phyloP scores from a whole-genome alignment of 176 grass and related monocot species.

The Leersia perrieri region DNA sequence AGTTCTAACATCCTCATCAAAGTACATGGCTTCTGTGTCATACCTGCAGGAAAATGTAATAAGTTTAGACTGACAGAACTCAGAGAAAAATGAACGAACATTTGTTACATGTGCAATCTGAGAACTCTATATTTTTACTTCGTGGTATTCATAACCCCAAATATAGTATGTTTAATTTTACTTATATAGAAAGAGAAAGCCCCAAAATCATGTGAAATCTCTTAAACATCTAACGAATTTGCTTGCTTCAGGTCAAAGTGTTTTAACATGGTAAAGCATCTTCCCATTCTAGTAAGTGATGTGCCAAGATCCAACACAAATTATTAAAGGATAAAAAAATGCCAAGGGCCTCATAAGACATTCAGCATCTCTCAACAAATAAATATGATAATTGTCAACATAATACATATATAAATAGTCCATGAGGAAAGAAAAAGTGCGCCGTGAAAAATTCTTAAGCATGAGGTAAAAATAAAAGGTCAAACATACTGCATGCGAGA shows the following conservation, averaged over 20 bases:
- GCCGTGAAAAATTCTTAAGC: background rate
- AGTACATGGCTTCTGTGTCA: constrained; percentile 80
- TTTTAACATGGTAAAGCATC: background rate
- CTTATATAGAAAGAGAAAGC: background rate
- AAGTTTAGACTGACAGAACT: background rate
- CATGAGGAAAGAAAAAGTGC: background rate
- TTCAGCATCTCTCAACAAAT: background rate
- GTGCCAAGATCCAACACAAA: background rate
- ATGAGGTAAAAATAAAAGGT: background rate
- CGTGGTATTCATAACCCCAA: background rate
- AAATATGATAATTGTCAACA: background rate
- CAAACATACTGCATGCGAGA: background rate
- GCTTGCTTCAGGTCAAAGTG: background rate
- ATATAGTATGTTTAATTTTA: background rate
- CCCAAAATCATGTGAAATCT: background rate
- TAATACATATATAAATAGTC: background rate
- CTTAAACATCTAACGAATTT: background rate
- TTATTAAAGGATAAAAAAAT: background rate
- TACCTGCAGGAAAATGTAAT: constrained; percentile 54
- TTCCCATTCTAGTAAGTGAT: background rate
- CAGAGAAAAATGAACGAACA: constrained; percentile 3
- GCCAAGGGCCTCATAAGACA: background rate
- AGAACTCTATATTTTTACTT: background rate
- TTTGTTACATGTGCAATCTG: background rate
- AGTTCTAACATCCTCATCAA: constrained; percentile 83